phyloP scores from a whole-genome alignment of 805 yeast genomes.

The Candida hungchunana region DNA sequence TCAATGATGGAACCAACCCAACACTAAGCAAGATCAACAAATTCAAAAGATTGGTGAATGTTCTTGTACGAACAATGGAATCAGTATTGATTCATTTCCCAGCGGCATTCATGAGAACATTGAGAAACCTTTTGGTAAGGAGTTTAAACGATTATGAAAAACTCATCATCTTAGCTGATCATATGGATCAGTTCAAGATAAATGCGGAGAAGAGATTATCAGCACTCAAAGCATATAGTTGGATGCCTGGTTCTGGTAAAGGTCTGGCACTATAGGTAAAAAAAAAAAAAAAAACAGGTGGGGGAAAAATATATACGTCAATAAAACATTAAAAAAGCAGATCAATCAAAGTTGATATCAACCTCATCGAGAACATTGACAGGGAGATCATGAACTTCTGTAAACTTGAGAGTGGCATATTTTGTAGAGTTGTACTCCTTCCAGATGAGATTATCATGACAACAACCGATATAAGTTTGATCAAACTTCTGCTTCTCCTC shows the following conservation, averaged over 20 bases:
- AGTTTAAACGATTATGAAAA: slow-evolving; percentile 25
- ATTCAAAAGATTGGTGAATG: slow-evolving; percentile 23
- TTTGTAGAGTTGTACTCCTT: slow-evolving; percentile 34
- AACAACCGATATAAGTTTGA: slow-evolving; percentile 36
- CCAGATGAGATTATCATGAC: slow-evolving; percentile 38
- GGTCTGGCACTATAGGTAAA: slow-evolving; percentile 35
- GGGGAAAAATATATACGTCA: no score
- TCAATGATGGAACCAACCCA: slow-evolving; percentile 19
- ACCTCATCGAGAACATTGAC: slow-evolving; percentile 24
- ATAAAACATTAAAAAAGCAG: neutral
- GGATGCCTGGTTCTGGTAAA: slow-evolving; percentile 32
- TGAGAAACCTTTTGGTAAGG: slow-evolving; percentile 22
- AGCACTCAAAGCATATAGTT: slow-evolving; percentile 31
- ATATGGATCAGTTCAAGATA: slow-evolving; percentile 15
- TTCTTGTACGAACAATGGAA: slow-evolving; percentile 22
- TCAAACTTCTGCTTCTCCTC: slow-evolving; percentile 35
- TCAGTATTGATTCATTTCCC: slow-evolving; percentile 28
- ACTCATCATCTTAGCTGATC: slow-evolving; percentile 19
- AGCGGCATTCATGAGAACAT: slow-evolving; percentile 25
- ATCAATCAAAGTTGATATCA: slow-evolving; percentile 11
- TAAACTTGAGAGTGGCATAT: slow-evolving; percentile 21
- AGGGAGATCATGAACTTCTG: slow-evolving; percentile 14
- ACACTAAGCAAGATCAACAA: slow-evolving; percentile 20
- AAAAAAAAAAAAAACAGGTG: no score
- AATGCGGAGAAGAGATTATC: slow-evolving; percentile 27